These are phyloP conservation scores for Schizothecium vesticola DNA, from an alignment of 495 filamentous ascomycete genomes.

Conservation along the genomic window DNA sequence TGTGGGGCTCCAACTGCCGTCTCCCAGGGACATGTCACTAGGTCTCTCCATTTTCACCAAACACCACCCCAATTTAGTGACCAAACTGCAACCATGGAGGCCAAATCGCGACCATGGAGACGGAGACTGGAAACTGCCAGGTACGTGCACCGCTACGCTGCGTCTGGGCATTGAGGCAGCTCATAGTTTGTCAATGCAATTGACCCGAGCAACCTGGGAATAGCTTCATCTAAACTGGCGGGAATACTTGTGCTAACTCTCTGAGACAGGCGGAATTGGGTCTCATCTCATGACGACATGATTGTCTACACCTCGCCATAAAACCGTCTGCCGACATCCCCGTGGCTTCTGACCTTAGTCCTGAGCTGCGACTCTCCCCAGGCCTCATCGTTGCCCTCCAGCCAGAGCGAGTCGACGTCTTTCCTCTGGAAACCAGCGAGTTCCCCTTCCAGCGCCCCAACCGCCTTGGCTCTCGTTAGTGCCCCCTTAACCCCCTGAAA, in stretches of 20 bases:
- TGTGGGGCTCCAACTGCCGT: neutral
- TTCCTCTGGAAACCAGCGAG: neutral
- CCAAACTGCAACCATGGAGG: neutral
- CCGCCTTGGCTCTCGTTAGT: slow-evolving; percentile 36
- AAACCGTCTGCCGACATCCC: slow-evolving; percentile 36
- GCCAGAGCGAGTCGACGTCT: slow-evolving; percentile 39
- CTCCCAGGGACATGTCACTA: neutral
- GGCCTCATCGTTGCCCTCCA: slow-evolving; percentile 40
- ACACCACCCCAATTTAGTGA: neutral
- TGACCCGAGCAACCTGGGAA: neutral
- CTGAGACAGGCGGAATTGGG: too few species aligned
- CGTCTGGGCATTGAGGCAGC: neutral
- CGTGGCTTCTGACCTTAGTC: slow-evolving; percentile 42
- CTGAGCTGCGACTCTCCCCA: slow-evolving; percentile 46
- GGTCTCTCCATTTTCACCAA: neutral
- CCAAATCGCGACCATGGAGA: neutral
- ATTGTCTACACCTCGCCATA: slow-evolving; percentile 37
- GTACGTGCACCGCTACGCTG: neutral
- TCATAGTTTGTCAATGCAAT: neutral
- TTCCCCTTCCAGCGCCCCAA: slow-evolving; percentile 21
- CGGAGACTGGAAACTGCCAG: neutral
- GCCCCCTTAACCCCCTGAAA: slow-evolving; percentile 42
- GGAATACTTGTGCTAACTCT: neutral
- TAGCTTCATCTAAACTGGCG: neutral
- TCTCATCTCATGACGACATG: slow-evolving; percentile 21